Percentiles rank a stretch among this genome's conserved stretches.
Conservation (phyloP, 75 land plant species). For the Chamaecyparis obtusa region DNA sequence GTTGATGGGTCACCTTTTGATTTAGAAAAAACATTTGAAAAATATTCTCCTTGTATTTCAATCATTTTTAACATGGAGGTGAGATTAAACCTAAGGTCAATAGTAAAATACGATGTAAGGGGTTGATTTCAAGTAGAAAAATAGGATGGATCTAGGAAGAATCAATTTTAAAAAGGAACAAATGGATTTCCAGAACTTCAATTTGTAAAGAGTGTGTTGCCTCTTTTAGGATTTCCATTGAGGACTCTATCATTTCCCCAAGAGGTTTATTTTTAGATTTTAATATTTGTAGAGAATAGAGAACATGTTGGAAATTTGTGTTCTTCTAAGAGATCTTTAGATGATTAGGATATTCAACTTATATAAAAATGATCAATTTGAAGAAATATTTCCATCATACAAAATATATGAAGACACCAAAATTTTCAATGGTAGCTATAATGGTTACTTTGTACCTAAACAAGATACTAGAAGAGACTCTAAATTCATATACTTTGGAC, state of each 20-base stretch:
- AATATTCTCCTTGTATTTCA: constrained; percentile 20
- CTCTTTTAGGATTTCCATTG: constrained; percentile 74
- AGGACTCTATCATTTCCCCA: constrained; percentile 64
- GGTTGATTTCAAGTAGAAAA: constrained; percentile 40
- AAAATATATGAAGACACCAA: constrained; percentile 2
- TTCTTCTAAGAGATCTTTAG: constrained; percentile 38
- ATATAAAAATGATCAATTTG: constrained; percentile 15
- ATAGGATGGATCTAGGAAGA: constrained; percentile 32
- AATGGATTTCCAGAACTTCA: constrained; percentile 1
- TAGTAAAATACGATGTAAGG: constrained; percentile 30
- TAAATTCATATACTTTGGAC: background rate
- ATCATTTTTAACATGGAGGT: constrained; percentile 4
- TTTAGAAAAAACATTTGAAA: constrained; percentile 37
- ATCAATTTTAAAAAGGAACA: background rate
- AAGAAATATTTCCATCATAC: constrained; percentile 7
- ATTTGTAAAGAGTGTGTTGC: constrained; percentile 43
- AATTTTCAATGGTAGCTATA: background rate
- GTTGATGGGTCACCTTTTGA: constrained; percentile 81
- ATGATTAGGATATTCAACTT: constrained; percentile 39
- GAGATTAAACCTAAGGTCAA: constrained; percentile 21
- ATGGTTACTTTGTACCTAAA: background rate
- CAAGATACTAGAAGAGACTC: background rate
- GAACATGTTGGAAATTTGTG: background rate
- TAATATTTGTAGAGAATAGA: constrained; percentile 28
- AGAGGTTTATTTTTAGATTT: constrained; percentile 76